Evolutionary conservation across 257 asterid genomes (phyloP), one percentile per base, ranked within the genome.

Genomic region (Nicotiana sylvestris): DNA sequence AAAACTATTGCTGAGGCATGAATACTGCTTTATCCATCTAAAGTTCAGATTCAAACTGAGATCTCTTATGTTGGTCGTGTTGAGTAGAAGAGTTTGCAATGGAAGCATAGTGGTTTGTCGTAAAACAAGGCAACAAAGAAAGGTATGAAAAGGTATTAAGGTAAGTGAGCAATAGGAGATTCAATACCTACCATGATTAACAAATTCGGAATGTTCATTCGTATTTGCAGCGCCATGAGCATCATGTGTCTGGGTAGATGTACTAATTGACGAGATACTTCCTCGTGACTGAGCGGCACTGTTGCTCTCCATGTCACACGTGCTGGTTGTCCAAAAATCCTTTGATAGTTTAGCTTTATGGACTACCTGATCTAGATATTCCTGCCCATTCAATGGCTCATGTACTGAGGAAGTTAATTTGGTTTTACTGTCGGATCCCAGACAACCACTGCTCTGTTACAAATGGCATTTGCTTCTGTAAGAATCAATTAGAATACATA

Each of bases 381-480:
- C 88, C 68, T 82, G 88, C 87, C 84, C 88, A 82, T 87, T 85
- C 64, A 85, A 81, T 6, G 91, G 85, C 76, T 87, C 89, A 29
- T 87, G 82, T 58, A 78, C 86, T 27, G 94, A 65, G 56, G 91
- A 78, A 84, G 74, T 89, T 84, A 90, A 84, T 84, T 89, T 82
- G 82, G 91, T 81, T 90, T 87, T 84, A 83, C 56, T 61, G 91
- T 82, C 81, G 87, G 90, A 88, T 87, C 98, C 98, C 91, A 95
- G 84, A 95, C 97, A 95, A 82, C 96, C 91, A 90, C 96, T 96
- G 98, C 90, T 86, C 98, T 96, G 98, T 91, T 90, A 88, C 91
- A 85, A 88, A 89, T 57, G 88, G 78, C 82, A 85, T 72, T 65
- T 64, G 81, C 43, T 81, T 85, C 87, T 84, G 89, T 88, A 88